phyloP scores from a whole-genome alignment of 495 filamentous ascomycete species.

The Diplogelasinospora grovesii region DNA sequence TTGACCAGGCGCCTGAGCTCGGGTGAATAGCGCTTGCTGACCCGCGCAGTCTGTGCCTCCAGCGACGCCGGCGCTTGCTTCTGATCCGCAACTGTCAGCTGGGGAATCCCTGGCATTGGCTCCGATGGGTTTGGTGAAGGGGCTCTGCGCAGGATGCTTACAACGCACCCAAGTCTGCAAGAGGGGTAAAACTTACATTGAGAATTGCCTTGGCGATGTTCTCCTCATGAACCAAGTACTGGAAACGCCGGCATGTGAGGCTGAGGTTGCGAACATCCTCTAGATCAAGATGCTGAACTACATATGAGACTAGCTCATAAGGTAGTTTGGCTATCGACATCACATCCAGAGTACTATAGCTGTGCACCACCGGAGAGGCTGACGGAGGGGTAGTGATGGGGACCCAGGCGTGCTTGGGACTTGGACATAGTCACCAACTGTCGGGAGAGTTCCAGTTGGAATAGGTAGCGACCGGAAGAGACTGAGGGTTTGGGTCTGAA shows the following conservation, averaged over 20 bases:
- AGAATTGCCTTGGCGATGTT: constrained; percentile 54
- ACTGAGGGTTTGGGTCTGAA: too few species aligned
- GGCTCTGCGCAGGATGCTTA: constrained; percentile 8
- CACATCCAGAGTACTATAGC: constrained; percentile 3
- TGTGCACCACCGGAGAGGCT: constrained; percentile 7
- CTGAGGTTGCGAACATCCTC: constrained; percentile 45
- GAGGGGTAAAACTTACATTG: constrained; percentile 37
- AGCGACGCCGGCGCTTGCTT: constrained; percentile 47
- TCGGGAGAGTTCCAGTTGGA: too few species aligned
- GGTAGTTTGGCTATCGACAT: constrained; percentile 39
- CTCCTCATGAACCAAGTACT: constrained; percentile 50
- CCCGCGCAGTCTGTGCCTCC: constrained; percentile 49
- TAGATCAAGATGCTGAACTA: constrained; percentile 48
- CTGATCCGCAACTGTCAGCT: constrained; percentile 32
- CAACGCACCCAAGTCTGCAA: too few species aligned
- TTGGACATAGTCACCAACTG: too few species aligned
- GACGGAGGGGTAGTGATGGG: not conserved
- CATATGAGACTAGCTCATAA: constrained; percentile 58
- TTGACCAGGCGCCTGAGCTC: constrained; percentile 56
- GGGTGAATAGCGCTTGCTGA: constrained; percentile 42
- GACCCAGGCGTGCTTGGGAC: not conserved
- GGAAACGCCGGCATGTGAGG: constrained; percentile 46
- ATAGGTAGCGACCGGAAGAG: too few species aligned
- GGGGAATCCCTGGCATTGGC: not conserved
- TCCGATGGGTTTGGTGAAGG: constrained; percentile 10